Base-by-base conservation (phyloP, 768 basidiomycete genomes). In the Auriscalpium orientale region DNA sequence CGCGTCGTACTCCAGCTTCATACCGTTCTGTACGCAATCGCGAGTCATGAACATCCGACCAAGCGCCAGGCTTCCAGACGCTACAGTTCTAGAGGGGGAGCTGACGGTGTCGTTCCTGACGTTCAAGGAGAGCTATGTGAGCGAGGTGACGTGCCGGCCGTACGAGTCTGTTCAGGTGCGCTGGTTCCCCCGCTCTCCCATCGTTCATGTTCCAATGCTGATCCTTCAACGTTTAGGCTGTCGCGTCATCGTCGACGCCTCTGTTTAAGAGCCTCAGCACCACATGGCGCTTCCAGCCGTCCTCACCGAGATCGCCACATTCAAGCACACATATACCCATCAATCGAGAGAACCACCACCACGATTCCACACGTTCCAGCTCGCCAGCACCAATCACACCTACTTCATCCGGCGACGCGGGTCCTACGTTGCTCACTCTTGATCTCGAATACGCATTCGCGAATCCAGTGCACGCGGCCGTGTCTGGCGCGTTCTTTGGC, bases 401-500 rank as follows among this genome's bases (percentile, higher is more conserved):
- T 40, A 40, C 11, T 2, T 21, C 43, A 7, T 16, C 58, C n/a
- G 56, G 59, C 9, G 67, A 71, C 48, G 53, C 62, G 21, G 74
- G 75, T 8, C 78, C 84, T n/a, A 97, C 94, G 0, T 70, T 92
- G 12, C 86, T 98, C 49, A 87, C 86, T 13, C 79, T 97, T 53
- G 88, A 95, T 60, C 76, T 99, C 37, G 78, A 79, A 1, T 99
- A 89, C 69, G 82, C 88, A 22, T 98, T 98, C 67, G 79, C 88
- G 47, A 94, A 84, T 65, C 94, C 93, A 0, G 62, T 95, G 34
- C 86, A 98, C 66, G 87, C 91, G 2, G 79, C 83, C 5, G 78
- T 95, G n/a, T 89, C 91, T 4, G 78, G 85, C 20, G 74, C 84
- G 3, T 93, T 98, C 68, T 91, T 98, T 66, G 88, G 88, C 9